Evolutionary conservation across 1,284 basidiomycete genomes (phyloP).

Genomic region (Inonotus hispidus): DNA sequence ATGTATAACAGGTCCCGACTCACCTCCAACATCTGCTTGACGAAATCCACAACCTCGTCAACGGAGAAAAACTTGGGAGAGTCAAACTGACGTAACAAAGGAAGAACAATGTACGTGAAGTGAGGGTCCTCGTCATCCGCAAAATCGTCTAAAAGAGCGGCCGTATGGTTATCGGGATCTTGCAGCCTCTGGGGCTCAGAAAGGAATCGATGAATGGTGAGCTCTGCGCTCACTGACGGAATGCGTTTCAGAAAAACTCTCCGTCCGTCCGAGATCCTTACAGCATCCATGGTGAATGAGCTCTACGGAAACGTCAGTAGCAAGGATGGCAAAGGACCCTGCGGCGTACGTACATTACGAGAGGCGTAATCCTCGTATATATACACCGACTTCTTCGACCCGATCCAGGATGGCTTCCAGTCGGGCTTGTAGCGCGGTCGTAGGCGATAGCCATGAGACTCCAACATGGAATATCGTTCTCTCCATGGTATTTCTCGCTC

Average conservation of each 20-base stretch:
- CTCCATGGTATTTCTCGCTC: no score
- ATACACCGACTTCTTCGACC: no score
- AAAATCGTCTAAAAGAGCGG: constrained; percentile 6
- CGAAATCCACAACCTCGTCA: constrained; percentile 13
- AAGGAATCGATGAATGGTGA: constrained; percentile 19
- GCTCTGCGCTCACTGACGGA: constrained; percentile 11
- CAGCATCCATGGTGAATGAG: background rate
- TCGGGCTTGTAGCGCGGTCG: constrained; percentile 22
- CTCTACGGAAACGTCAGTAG: background rate
- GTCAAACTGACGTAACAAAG: constrained; percentile 4
- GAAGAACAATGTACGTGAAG: constrained; percentile 7
- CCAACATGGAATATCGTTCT: no score
- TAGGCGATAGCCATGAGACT: background rate
- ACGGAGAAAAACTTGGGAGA: constrained; percentile 5
- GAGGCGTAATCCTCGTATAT: constrained; percentile 5
- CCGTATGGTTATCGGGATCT: constrained; percentile 7
- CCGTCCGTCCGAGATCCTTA: constrained; percentile 1
- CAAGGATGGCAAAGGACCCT: background rate
- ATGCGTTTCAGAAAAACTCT: constrained; percentile 10
- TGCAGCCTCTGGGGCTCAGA: background rate
- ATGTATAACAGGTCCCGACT: no score
- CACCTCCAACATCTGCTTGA: constrained; percentile 9
- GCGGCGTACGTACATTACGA: constrained; percentile 19
- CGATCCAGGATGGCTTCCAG: constrained; percentile 24
- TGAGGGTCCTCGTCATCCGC: background rate